Evolutionary conservation across 257 asterid genomes (phyloP).

Genomic region (Solanum arcanum): DNA sequence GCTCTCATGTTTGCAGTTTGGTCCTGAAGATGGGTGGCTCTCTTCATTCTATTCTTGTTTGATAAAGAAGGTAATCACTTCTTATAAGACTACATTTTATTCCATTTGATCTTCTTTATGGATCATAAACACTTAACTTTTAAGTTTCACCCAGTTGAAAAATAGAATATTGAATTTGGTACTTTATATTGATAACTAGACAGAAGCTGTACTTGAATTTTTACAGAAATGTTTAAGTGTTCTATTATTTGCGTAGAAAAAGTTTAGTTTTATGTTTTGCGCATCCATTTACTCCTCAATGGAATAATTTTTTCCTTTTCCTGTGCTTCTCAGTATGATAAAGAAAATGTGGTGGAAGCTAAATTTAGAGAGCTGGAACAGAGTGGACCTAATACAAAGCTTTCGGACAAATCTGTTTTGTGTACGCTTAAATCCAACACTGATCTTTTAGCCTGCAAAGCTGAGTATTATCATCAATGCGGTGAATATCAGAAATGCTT

Average conservation of each 20-base stretch:
- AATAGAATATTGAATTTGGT: not conserved
- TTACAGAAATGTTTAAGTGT: not conserved
- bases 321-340: conserved; percentile 57
- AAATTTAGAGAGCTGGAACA: conserved; percentile 82
- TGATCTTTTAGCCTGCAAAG: conserved; percentile 98
- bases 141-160: not conserved
- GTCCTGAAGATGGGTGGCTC: conserved; percentile 92
- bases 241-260: not conserved
- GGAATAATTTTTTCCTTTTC: conserved; percentile 2
- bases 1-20: conserved; percentile 59
- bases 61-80: conserved; percentile 64
- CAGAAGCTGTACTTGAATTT: not conserved
- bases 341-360: conserved; percentile 71
- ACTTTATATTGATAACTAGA: not conserved
- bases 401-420: conserved; percentile 47
- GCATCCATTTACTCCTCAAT: not conserved
- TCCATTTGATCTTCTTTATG: not conserved
- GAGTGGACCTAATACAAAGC: conserved; percentile 35
- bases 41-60: conserved; percentile 91
- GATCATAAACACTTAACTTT: not conserved
- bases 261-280: not conserved
- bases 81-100: not conserved
- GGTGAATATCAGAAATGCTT: conserved; percentile 95
- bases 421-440: conserved; percentile 71
- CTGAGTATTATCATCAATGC: conserved; percentile 94